These are phyloP conservation scores for Pholiota microspora DNA, from an alignment of 768 basidiomycete species.

Conservation along the genomic window DNA sequence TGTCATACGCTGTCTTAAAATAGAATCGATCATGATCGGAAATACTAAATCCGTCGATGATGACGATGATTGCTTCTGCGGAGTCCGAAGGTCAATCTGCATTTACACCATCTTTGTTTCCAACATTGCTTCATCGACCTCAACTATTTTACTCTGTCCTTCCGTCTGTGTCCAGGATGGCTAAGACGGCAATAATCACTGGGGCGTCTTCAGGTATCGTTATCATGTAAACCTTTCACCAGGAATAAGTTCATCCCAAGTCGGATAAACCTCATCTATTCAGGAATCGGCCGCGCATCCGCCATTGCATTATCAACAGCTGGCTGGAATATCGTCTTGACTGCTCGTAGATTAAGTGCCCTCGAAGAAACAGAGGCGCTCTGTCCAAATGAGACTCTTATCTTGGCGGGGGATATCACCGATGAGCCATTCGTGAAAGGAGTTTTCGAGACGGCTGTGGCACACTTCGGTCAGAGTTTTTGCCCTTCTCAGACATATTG, in stretches of 20 bases:
- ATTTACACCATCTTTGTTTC: no score
- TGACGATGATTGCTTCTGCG: no score
- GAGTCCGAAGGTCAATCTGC: no score
- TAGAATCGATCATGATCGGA: no score
- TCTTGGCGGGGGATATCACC: constrained; percentile 63
- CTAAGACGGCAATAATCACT: constrained; percentile 33
- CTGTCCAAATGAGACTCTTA: constrained; percentile 39
- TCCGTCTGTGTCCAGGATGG: neutral
- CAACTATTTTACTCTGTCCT: neutral
- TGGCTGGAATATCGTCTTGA: constrained; percentile 68
- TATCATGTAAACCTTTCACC: neutral
- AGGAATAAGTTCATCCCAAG: no score
- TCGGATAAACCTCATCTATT: no score
- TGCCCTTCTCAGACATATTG: neutral
- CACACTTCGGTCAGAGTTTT: constrained; percentile 50
- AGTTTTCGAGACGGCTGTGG: constrained; percentile 54
- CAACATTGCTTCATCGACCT: no score
- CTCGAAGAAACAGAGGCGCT: constrained; percentile 53
- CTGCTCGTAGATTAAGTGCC: constrained; percentile 57
- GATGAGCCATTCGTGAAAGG: constrained; percentile 59
- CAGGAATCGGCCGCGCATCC: constrained; percentile 62
- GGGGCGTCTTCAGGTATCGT: constrained; percentile 55
- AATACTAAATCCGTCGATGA: no score
- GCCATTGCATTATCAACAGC: constrained; percentile 68
- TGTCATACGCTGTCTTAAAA: no score